A percentile compares a stretch with the other conserved stretches of the same genome.
phyloP scores from a whole-genome alignment of 2,329 filamentous ascomycete species.

The Aspergillus fructus region DNA sequence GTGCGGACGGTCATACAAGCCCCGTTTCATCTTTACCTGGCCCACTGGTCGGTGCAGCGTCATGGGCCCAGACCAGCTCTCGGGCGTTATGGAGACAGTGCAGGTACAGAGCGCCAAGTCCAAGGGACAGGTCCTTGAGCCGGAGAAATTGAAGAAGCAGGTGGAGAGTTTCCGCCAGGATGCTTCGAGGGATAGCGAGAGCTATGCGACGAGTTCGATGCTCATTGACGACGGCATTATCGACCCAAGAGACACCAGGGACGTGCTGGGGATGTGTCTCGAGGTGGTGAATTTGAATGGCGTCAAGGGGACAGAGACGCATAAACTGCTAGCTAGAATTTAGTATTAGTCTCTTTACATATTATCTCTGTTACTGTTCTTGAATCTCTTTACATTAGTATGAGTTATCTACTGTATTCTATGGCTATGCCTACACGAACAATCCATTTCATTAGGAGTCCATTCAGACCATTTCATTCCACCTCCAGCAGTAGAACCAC shows the following conservation, averaged over 20 bases:
- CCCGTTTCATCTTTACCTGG: slow-evolving; percentile 47
- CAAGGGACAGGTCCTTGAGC: slow-evolving; percentile 22
- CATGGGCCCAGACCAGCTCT: slow-evolving; percentile 43
- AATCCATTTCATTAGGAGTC: too few relatives aligned
- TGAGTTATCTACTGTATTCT: too few relatives aligned
- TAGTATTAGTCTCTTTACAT: neutral
- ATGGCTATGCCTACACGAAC: too few relatives aligned
- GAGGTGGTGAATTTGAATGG: slow-evolving; percentile 29
- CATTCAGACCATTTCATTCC: too few relatives aligned
- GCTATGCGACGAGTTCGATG: slow-evolving; percentile 33
- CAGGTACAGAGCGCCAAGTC: slow-evolving; percentile 26
- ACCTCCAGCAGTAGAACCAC: too few relatives aligned
- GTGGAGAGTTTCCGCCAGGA: slow-evolving; percentile 26
- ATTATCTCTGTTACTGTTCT: too few relatives aligned
- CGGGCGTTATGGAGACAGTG: slow-evolving; percentile 42
- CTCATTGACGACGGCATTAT: slow-evolving; percentile 40
- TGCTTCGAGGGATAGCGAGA: slow-evolving; percentile 33
- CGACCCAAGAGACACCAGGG: slow-evolving; percentile 39
- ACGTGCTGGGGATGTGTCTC: slow-evolving; percentile 39
- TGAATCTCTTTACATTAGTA: too few relatives aligned
- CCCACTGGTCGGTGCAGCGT: slow-evolving; percentile 42
- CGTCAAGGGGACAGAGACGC: slow-evolving; percentile 26
- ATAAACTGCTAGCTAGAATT: slow-evolving; percentile 25
- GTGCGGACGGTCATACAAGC: slow-evolving; percentile 45
- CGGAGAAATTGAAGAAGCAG: slow-evolving; percentile 25